Evolutionary conservation across 2,329 filamentous ascomycete species (phyloP).

Genomic region (Orbilia ellipsospora): DNA sequence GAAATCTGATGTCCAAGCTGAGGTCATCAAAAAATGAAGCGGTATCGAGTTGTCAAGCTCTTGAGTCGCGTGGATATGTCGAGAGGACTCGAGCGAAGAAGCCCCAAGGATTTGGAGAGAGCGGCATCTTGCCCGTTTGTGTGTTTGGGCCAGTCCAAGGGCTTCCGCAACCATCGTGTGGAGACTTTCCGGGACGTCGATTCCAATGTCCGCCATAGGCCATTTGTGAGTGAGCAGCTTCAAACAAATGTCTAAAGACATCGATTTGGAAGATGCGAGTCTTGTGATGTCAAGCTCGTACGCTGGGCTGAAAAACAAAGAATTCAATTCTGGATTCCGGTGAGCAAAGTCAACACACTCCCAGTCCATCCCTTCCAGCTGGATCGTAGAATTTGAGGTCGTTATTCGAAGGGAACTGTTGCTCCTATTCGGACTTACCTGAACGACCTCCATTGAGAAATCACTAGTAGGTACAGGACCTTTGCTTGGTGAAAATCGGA

Average conservation of each 20-base stretch:
- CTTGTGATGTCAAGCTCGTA: slow-evolving; percentile 56
- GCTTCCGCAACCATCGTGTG: slow-evolving; percentile 10
- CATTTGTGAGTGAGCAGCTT: slow-evolving; percentile 58
- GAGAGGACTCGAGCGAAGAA: slow-evolving; percentile 3
- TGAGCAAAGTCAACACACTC: slow-evolving; percentile 19
- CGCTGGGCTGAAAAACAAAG: slow-evolving; percentile 56
- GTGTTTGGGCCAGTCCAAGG: slow-evolving; percentile 14
- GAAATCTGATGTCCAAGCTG: slow-evolving; percentile 18
- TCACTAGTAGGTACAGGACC: not conserved
- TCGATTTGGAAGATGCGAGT: slow-evolving; percentile 22
- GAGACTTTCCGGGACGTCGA: slow-evolving; percentile 24
- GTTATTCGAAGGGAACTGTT: slow-evolving; percentile 13
- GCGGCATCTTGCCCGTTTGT: slow-evolving; percentile 24
- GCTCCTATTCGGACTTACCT: slow-evolving; percentile 19
- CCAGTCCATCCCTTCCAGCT: slow-evolving; percentile 9
- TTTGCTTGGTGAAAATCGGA: slow-evolving; percentile 18
- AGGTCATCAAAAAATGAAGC: slow-evolving; percentile 27
- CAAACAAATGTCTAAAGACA: slow-evolving; percentile 34
- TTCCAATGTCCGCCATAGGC: slow-evolving; percentile 57
- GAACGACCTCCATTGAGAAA: slow-evolving; percentile 16
- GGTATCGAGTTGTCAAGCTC: slow-evolving; percentile 14
- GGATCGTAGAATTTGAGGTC: slow-evolving; percentile 14
- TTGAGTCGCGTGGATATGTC: not conserved
- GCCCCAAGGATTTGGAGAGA: slow-evolving; percentile 28
- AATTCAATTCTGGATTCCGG: slow-evolving; percentile 40